Percentiles rank a stretch among this genome's conserved stretches.
phyloP scores from a whole-genome alignment of 1,139 yeast species.

The Zygosaccharomyces sapae region DNA sequence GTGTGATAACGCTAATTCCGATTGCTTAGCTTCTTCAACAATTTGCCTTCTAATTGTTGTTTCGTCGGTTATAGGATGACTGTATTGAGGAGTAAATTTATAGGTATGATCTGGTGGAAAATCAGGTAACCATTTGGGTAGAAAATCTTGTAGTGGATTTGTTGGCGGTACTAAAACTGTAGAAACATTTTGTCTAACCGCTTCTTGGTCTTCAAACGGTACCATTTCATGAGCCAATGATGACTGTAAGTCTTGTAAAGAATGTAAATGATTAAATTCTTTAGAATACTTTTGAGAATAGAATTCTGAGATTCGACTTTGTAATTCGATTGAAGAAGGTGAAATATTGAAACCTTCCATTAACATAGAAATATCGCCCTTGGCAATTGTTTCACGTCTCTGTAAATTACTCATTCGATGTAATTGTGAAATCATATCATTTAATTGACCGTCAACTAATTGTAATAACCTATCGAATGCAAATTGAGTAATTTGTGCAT shows the following conservation, averaged over 20 bases:
- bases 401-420: slow-evolving; percentile 59
- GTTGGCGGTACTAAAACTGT: slow-evolving; percentile 46
- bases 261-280: slow-evolving; percentile 16
- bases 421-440: slow-evolving; percentile 45
- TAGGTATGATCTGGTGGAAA: slow-evolving; percentile 93
- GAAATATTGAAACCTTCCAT: slow-evolving; percentile 45
- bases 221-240: slow-evolving; percentile 12
- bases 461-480: slow-evolving; percentile 48
- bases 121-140: slow-evolving; percentile 76
- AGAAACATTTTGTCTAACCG: slow-evolving; percentile 16
- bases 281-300: slow-evolving; percentile 23
- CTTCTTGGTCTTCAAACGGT: slow-evolving; percentile 13
- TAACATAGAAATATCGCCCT: slow-evolving; percentile 53
- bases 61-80: slow-evolving; percentile 65
- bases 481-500: slow-evolving; percentile 39
- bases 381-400: slow-evolving; percentile 57
- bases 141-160: slow-evolving; percentile 46
- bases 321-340: slow-evolving; percentile 45
- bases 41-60: slow-evolving; percentile 62
- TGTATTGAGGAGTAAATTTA: slow-evolving; percentile 65
- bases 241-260: slow-evolving; percentile 12
- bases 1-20: slow-evolving; percentile 69
- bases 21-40: slow-evolving; percentile 74
- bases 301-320: slow-evolving; percentile 36
- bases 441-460: slow-evolving; percentile 49